Conservation (phyloP, 176 grass and related monocot species). For the Phoenix dactylifera region DNA sequence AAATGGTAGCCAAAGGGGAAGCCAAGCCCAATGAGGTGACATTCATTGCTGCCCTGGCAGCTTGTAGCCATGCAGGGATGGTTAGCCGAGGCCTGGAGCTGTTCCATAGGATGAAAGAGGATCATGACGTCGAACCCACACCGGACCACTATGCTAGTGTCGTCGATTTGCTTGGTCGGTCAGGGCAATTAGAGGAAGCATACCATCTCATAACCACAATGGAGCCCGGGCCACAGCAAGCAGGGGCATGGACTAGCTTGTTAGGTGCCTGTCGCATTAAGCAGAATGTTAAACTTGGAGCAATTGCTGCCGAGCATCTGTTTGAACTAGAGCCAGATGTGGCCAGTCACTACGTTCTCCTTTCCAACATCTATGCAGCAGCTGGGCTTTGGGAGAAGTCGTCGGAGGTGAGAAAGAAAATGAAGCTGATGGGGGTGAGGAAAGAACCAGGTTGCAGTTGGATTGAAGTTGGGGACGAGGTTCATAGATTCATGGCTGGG, state of each 20-base stretch:
- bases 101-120: constrained; percentile 50
- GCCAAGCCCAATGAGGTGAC: constrained; percentile 61
- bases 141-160: constrained; percentile 71
- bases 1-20: constrained; percentile 52
- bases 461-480: constrained; percentile 48
- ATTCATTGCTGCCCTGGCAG: constrained; percentile 69
- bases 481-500: constrained; percentile 67
- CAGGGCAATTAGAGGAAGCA: constrained; percentile 58
- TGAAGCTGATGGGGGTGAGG: constrained; percentile 46
- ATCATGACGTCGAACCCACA: constrained; percentile 39
- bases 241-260: constrained; percentile 61
- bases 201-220: constrained; percentile 49
- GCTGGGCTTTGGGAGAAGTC: constrained; percentile 51
- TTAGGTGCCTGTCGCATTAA: constrained; percentile 82
- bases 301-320: constrained; percentile 48
- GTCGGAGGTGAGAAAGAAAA: constrained; percentile 38
- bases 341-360: constrained; percentile 82
- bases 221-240: constrained; percentile 36
- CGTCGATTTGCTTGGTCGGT: constrained; percentile 65
- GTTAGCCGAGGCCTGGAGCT: constrained; percentile 49
- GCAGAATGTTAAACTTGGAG: constrained; percentile 44
- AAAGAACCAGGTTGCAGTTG: constrained; percentile 92
- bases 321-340: constrained; percentile 79
- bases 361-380: constrained; percentile 86
- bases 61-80: constrained; percentile 90